Conservation (phyloP, 805 yeast species). For the Helenozyma baotianmanensis region DNA sequence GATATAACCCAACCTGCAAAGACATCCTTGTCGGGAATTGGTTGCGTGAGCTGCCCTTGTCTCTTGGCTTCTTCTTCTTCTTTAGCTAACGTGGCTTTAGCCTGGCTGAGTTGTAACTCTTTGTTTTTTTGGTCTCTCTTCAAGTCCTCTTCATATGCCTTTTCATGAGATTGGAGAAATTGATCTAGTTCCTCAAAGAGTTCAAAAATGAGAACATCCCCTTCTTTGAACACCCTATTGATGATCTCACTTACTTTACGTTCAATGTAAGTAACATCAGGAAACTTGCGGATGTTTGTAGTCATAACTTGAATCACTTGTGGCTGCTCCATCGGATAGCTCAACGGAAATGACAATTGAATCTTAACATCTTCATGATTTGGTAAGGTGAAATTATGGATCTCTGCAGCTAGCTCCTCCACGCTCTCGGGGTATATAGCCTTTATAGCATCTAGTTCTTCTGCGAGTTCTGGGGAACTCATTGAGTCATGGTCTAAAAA, state of each 20-base stretch:
- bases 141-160: slow-evolving; percentile 5
- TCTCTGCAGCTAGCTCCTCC: slow-evolving; percentile 30
- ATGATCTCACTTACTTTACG: slow-evolving; percentile 42
- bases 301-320: slow-evolving; percentile 53
- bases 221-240: slow-evolving; percentile 49
- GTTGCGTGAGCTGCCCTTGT: background rate
- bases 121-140: background rate
- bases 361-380: slow-evolving; percentile 56
- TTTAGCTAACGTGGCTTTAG: background rate
- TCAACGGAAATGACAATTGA: slow-evolving; percentile 66
- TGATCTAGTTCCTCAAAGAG: slow-evolving; percentile 60
- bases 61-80: background rate
- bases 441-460: slow-evolving; percentile 78
- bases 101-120: background rate
- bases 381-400: slow-evolving; percentile 52
- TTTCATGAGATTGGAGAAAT: slow-evolving; percentile 36
- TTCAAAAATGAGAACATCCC: slow-evolving; percentile 77
- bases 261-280: slow-evolving; percentile 41
- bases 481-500: slow-evolving; percentile 1
- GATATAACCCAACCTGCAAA: slow-evolving; percentile 73
- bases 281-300: slow-evolving; percentile 31
- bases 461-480: slow-evolving; percentile 23
- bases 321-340: slow-evolving; percentile 68
- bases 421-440: slow-evolving; percentile 78
- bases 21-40: slow-evolving; percentile 31